Percentiles rank a stretch among this genome's conserved stretches.
These are phyloP conservation scores for Picochlorum sp. DNA, from an alignment of 139 green algal species.

Conservation along the genomic window DNA sequence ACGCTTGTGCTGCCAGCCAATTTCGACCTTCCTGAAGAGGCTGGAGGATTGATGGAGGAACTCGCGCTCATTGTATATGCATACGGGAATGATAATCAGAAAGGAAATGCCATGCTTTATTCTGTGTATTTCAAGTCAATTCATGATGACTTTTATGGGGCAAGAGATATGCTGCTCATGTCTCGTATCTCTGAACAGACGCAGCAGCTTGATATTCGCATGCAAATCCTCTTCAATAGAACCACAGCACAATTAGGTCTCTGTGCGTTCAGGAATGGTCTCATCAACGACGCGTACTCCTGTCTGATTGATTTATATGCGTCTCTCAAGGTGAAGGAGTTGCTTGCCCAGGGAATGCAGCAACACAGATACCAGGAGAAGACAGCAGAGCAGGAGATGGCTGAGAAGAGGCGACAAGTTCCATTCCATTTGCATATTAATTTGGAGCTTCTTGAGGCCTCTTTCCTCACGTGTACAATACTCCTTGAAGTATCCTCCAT, in stretches of 20 bases:
- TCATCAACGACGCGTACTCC: conserved; percentile 82
- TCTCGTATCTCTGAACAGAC: conserved; percentile 76
- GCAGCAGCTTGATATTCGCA: conserved; percentile 47
- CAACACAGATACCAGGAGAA: conserved; percentile 47
- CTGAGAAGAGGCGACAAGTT: conserved; percentile 91
- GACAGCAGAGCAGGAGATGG: conserved; percentile 90
- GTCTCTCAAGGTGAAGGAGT: conserved; percentile 90
- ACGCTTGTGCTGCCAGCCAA: conserved; percentile 65
- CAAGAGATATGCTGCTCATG: conserved; percentile 93
- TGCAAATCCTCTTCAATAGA: conserved; percentile 94
- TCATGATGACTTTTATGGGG: conserved; percentile 84
- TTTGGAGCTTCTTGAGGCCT: conserved; percentile 92
- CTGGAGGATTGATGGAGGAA: conserved; percentile 34
- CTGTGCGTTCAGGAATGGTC: conserved; percentile 77
- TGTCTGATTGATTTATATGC: conserved; percentile 91
- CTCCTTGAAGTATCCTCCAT: conserved; percentile 88
- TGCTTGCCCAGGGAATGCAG: conserved; percentile 74
- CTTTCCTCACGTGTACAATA: conserved; percentile 88
- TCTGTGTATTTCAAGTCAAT: conserved; percentile 86
- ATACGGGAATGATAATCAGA: conserved; percentile 91
- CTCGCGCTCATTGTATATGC: conserved; percentile 74
- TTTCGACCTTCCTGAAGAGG: conserved; percentile 57
- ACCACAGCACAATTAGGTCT: conserved; percentile 93
- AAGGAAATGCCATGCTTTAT: conserved; percentile 93
- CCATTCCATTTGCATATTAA: conserved; percentile 99